Conservation (phyloP, 257 asterid species). For the Solanum clarkiae region DNA sequence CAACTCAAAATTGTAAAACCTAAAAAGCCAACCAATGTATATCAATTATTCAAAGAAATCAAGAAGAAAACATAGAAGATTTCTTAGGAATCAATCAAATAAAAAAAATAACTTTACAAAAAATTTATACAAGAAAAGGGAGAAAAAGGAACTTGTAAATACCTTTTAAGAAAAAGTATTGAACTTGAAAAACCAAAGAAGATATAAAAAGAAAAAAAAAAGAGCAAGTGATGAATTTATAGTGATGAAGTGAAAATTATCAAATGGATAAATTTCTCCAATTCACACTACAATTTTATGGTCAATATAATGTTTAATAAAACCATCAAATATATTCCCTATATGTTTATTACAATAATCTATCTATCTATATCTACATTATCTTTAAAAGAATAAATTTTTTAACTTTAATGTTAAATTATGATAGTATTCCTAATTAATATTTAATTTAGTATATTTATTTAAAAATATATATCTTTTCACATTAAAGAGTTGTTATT, state of each 20-base stretch:
- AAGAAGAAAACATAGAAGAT: not conserved
- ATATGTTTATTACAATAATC: not conserved
- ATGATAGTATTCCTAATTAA: too few species aligned
- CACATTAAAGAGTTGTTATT: too few species aligned
- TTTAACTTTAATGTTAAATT: too few species aligned
- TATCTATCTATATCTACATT: too few species aligned
- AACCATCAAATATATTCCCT: not conserved
- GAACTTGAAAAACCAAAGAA: not conserved
- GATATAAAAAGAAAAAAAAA: not conserved
- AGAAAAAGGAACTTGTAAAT: not conserved
- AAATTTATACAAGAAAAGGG: not conserved
- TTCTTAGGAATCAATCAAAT: not conserved
- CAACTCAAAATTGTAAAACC: not conserved
- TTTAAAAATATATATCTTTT: too few species aligned
- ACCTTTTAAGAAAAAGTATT: not conserved
- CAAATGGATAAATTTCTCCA: not conserved
- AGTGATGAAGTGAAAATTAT: not conserved
- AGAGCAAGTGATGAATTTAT: not conserved
- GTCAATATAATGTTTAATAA: not conserved
- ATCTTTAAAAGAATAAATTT: too few species aligned
- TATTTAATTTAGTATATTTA: too few species aligned
- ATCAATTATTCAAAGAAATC: not conserved
- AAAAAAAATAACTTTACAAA: not conserved
- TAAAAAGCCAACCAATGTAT: not conserved
- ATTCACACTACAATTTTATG: not conserved